Evolutionary conservation across 148 eudicot species (phyloP).

Genomic region (Cornus controversa): DNA sequence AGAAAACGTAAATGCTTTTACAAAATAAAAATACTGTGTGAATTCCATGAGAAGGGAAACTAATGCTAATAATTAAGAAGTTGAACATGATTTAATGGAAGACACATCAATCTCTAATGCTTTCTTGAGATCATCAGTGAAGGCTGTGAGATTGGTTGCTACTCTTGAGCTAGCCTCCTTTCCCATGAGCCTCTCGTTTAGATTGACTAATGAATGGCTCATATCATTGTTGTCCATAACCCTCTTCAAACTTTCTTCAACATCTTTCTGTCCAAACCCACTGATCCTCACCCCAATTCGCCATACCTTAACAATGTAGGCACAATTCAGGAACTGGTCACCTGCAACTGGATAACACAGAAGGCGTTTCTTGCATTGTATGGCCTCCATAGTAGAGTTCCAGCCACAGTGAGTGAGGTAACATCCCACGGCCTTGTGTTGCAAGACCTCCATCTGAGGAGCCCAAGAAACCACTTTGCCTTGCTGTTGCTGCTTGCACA

Average conservation of each 20-base stretch:
- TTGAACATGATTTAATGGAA: too few species aligned
- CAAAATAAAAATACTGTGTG: too few species aligned
- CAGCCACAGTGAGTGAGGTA: constrained; percentile 84
- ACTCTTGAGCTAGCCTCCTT: constrained; percentile 34
- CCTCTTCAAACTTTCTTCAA: constrained; percentile 36
- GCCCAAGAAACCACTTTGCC: constrained; percentile 79
- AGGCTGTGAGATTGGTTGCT: constrained; percentile 29
- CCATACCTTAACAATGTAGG: constrained; percentile 60
- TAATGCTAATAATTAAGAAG: too few species aligned
- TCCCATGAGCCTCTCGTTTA: constrained; percentile 49
- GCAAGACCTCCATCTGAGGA: constrained; percentile 66
- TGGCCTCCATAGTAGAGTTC: constrained; percentile 80
- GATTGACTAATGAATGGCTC: constrained; percentile 29
- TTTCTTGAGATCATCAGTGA: constrained; percentile 30
- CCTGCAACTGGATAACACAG: constrained; percentile 78
- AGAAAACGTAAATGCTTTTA: too few species aligned
- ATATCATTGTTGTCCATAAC: constrained; percentile 39
- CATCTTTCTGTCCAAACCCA: constrained; percentile 36
- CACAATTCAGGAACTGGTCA: constrained; percentile 72
- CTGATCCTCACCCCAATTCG: constrained; percentile 52
- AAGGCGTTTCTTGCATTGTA: constrained; percentile 48
- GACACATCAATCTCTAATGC: background rate
- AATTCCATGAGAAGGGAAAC: too few species aligned
- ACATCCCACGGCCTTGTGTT: constrained; percentile 57
- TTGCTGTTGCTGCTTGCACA: constrained; percentile 9